Base-by-base conservation (phyloP, 441 rosid genomes). In the Erodium trifolium region DNA sequence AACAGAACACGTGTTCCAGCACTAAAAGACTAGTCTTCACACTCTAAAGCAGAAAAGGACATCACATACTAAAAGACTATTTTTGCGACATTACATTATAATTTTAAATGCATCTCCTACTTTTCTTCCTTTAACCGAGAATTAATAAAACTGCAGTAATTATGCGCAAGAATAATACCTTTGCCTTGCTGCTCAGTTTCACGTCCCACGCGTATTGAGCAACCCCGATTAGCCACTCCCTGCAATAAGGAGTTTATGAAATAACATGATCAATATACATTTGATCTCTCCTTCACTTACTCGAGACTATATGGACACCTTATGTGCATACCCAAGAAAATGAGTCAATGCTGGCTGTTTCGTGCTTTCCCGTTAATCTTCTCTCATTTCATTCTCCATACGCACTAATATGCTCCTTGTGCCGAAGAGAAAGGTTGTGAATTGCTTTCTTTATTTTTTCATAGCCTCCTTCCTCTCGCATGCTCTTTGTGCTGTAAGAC, bases 361-460 rank as follows among this genome's bases (percentile, higher is more conserved):
- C 97, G 27, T 93, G 99, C 85, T 88, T 89, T 78, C 99, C 99
- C 0, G 97, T 93, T 80, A 93, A 75, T 80, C 96, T 88, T 83
- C 97, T 89, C 83, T 93, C 99, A 47, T 93, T 93, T 66, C 99
- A 97, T 86, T 93, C 99, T 77, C 99, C 99, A 11, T 91, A 93
- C 3, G 97, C 97, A 68, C 90, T 88, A 11, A 93, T 93, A 76
- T 93, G 99, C 1, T 88, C 97, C 73, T 70, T 76, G 73, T 91
- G 99, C 70, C 93, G 96, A 75, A 93, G 95, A 0, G 97, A 93
- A 11, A 93, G 90, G 71, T 91, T 93, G 80, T 86, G 72, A 72
- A 93, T 93, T 13, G 97, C 96, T 82, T 91, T 89, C 79, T 93
- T 93, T 29, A 93, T 91, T 29, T 74, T 88, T 77, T 93, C 95